Evolutionary conservation across 352 stramenopile genomes (phyloP).

Genomic region (Elongisporangium prolatum): DNA sequence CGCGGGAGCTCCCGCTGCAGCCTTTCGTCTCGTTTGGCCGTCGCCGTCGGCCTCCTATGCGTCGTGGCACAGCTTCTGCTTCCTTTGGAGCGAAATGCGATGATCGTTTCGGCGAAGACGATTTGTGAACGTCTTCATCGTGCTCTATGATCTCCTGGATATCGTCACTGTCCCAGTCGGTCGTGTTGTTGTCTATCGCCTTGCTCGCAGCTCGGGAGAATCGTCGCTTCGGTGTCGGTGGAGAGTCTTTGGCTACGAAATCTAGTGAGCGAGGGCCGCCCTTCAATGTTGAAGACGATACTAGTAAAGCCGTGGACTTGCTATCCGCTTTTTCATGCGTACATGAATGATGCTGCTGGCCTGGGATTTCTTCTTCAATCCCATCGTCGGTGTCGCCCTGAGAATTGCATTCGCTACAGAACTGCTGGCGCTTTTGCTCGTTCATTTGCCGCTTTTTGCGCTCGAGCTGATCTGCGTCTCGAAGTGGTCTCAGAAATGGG

Average conservation of each 20-base stretch:
- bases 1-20: conserved; percentile 2
- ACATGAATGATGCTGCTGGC: conserved; percentile 16
- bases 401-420: conserved; percentile 1
- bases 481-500: conserved; percentile 47
- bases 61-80: conserved; percentile 3
- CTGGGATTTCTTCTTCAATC: conserved; percentile 78
- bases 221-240: conserved; percentile 6
- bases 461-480: conserved; percentile 29
- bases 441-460: neutral
- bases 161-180: conserved; percentile 58
- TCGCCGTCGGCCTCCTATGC: conserved; percentile 10
- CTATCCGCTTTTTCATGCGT: conserved; percentile 16
- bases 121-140: conserved; percentile 23
- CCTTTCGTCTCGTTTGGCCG: neutral
- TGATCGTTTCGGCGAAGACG: conserved; percentile 6
- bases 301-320: conserved; percentile 5
- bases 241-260: conserved; percentile 12
- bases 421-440: conserved; percentile 13
- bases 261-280: conserved; percentile 17
- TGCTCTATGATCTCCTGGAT: conserved; percentile 83
- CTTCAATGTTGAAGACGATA: conserved; percentile 10
- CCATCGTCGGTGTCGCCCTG: conserved; percentile 38
- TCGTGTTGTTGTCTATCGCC: conserved; percentile 29
- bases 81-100: neutral
- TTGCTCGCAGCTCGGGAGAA: conserved; percentile 2